Evolutionary conservation across 371 early-diverging fungal genomes (phyloP), one percentile per base, ranked within the genome.

Genomic region (Enterospora canceri): DNA sequence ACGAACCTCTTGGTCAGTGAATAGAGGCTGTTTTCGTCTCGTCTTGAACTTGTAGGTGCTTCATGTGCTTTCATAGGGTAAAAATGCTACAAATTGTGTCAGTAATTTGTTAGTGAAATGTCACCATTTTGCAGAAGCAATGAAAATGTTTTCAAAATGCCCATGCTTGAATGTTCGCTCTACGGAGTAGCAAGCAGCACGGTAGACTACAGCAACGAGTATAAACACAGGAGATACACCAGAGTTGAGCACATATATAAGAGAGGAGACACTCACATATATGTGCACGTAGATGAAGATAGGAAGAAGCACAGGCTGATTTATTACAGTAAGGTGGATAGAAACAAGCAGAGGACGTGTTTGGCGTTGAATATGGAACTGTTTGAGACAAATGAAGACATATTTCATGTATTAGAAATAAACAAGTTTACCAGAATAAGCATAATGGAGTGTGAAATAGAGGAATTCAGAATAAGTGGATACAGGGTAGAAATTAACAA

Each of bases 1-100:
- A 88, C 83, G 71, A 89, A 88, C 49, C 83, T 86, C 70, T 85
- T 86, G 4, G 89, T 87, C 63, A 89, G 73, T 24, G 83, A 76
- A 31, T 84, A 85, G n/a, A 89, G 79, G 1, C 87, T 87, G 51
- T 76, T 80, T 48, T 84, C 83, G 40, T 63, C 64, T 70, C 79
- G 64, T 29, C 67, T 70, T 5, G 76, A 71, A 64, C 70, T 54
- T 29, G 33, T 29, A 30, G 18, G 18, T 24, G 2, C 16, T 57
- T 31, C 19, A 16, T 63, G 15, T 12, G 12, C 12, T 15, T 65
- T 32, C 15, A 31, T 64, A 8, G 5, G 8, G 12, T 34, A 26
- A 49, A 19, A 40, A 57, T 28, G 65, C 8, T 8, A 40, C 40
- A 40, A 40, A 40, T 12, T n/a, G n/a, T 40, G 8, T 8, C 40